Percentiles rank a stretch among this genome's conserved stretches.
These are phyloP conservation scores for Mucuna pruriens DNA, from an alignment of 306 rosid species.

Conservation along the genomic window DNA sequence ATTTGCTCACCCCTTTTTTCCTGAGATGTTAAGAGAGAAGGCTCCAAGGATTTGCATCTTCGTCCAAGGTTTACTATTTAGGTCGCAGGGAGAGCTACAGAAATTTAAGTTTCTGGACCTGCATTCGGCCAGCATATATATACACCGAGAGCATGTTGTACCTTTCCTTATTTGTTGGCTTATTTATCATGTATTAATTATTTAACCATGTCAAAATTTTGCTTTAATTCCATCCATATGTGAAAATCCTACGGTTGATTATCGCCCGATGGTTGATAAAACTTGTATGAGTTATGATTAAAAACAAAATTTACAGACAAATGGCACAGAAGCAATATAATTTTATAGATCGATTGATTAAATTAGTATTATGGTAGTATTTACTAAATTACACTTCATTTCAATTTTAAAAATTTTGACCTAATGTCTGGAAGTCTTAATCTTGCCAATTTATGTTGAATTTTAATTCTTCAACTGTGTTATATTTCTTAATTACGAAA, in stretches of 20 bases:
- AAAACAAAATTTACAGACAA: neutral
- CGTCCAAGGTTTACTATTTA: constrained; percentile 36
- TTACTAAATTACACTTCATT: neutral
- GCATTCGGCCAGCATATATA: constrained; percentile 47
- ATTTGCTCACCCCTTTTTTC: constrained; percentile 45
- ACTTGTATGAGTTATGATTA: neutral
- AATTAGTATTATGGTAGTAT: neutral
- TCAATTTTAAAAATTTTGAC: neutral
- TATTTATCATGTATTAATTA: constrained; percentile 56
- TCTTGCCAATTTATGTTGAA: neutral
- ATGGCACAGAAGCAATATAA: neutral
- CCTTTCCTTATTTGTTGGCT: constrained; percentile 49
- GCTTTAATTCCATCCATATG: constrained; percentile 28
- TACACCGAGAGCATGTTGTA: constrained; percentile 56
- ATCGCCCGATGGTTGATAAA: neutral
- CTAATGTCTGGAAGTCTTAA: neutral
- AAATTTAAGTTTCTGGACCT: constrained; percentile 45
- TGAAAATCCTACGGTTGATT: neutral
- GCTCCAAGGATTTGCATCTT: constrained; percentile 41
- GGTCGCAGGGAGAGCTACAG: constrained; percentile 50
- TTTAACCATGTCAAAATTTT: constrained; percentile 58
- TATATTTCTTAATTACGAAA: too few species aligned
- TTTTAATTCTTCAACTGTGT: too few species aligned
- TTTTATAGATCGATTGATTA: neutral
- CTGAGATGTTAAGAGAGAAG: constrained; percentile 49